Conservation (phyloP, 2,329 filamentous ascomycete genomes). For the Passalora sequoiae region DNA sequence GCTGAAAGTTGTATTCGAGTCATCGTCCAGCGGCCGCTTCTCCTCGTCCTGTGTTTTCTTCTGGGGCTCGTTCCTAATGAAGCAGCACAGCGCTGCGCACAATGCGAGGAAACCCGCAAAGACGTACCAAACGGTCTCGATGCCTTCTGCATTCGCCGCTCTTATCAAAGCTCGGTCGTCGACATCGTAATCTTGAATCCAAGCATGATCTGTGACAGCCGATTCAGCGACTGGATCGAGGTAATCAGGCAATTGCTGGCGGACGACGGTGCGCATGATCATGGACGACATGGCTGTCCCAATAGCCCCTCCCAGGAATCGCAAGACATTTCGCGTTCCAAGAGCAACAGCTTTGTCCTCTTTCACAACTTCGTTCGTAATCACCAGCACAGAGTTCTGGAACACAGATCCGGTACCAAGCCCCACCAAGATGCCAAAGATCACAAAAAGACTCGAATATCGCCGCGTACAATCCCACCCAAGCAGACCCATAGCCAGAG, state of each 20-base stretch:
- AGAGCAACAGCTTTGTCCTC: slow-evolving; percentile 19
- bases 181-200: slow-evolving; percentile 2
- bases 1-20: neutral
- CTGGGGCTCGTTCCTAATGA: slow-evolving; percentile 9
- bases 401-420: slow-evolving; percentile 23
- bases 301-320: slow-evolving; percentile 22
- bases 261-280: slow-evolving; percentile 8
- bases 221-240: slow-evolving; percentile 8
- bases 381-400: slow-evolving; percentile 23
- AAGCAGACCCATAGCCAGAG: slow-evolving; percentile 15
- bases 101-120: slow-evolving; percentile 11
- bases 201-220: slow-evolving; percentile 14
- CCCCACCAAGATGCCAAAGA: slow-evolving; percentile 17
- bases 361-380: slow-evolving; percentile 18
- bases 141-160: slow-evolving; percentile 13
- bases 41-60: neutral
- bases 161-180: slow-evolving; percentile 6
- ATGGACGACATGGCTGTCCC: slow-evolving; percentile 21
- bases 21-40: neutral
- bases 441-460: slow-evolving; percentile 1
- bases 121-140: slow-evolving; percentile 14
- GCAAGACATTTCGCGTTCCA: slow-evolving; percentile 22
- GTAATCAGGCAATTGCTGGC: slow-evolving; percentile 5
- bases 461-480: neutral
- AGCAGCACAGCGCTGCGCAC: slow-evolving; percentile 13